Evolutionary conservation across 2,329 filamentous ascomycete genomes (phyloP).

Genomic region (Aciculosporium take): DNA sequence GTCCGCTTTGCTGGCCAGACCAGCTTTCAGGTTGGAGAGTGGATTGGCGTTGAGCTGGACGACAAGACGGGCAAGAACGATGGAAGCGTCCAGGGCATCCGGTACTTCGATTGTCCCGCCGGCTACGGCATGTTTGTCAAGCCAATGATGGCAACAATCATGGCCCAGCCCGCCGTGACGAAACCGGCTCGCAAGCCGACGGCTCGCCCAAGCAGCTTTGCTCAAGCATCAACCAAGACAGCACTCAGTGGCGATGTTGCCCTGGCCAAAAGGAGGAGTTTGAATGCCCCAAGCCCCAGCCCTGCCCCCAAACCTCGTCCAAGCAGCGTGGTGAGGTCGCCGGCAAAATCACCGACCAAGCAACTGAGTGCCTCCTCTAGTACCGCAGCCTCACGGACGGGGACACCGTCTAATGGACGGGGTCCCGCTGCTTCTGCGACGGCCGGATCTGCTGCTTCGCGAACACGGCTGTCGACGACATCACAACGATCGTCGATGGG

Average conservation of each 20-base stretch:
- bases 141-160: constrained; percentile 49
- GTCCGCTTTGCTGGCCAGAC: constrained; percentile 74
- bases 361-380: constrained; percentile 46
- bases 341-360: constrained; percentile 69
- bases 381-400: constrained; percentile 45
- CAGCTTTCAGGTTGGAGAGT: constrained; percentile 66
- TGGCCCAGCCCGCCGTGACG: constrained; percentile 32
- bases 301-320: constrained; percentile 47
- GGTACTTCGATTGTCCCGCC: constrained; percentile 77
- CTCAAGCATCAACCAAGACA: constrained; percentile 24
- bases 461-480: constrained; percentile 41
- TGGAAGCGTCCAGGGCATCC: constrained; percentile 72
- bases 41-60: constrained; percentile 81
- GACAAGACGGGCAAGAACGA: constrained; percentile 82
- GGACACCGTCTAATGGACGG: constrained; percentile 45
- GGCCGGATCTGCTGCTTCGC: constrained; percentile 22
- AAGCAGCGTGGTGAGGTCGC: constrained; percentile 49
- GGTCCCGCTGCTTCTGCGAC: constrained; percentile 22
- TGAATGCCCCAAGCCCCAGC: constrained; percentile 60
- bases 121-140: constrained; percentile 74
- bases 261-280: constrained; percentile 48
- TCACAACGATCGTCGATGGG: constrained; percentile 51
- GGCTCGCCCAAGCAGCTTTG: constrained; percentile 36
- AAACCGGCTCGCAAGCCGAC: constrained; percentile 25
- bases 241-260: constrained; percentile 34